Base-by-base conservation (phyloP, 805 yeast genomes). In the Zygotorulaspora sp. region DNA sequence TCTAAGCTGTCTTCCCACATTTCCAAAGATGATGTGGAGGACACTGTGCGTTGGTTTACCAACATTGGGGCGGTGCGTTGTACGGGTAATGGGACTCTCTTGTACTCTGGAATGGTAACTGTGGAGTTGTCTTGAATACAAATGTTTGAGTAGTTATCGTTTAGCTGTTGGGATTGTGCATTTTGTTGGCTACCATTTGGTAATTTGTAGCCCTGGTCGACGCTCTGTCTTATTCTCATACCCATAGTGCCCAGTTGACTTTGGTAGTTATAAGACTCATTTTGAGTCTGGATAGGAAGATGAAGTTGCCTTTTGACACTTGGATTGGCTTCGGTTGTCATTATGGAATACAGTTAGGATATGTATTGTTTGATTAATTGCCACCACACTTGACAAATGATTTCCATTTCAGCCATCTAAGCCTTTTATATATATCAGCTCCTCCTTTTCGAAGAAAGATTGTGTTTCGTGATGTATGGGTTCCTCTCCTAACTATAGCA, bases 221-320 rank as follows among this genome's bases (percentile, higher is more conserved):
- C 76, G 2, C 82, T 69, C 48, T 80, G 78, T 52, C 90, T 71
- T 41, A 83, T 75, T 45, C 86, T 69, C 86, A 80, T 81, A 0
- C 87, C 88, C 5, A 81, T 53, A 0, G 79, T 71, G 27, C 77
- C 70, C 16, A 81, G 66, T 17, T 65, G 56, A 33, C 51, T 49
- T 44, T 61, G 65, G 41, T 58, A 30, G 58, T 44, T 43, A 36
- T 55, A 57, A 26, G 31, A 51, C 5, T 41, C 49, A 34, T 43
- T 48, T 21, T 21, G 50, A 5, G 33, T 42, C 18, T 60, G 55
- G 44, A 51, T 53, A 31, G 56, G 50, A 18, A 36, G 40, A 25
- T 52, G 42, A 44, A 58, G 45, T 44, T 59, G 61, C 58, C 61
- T 67, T 54, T 67, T 57, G 50, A 59, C 50, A 12, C 30, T n/a